Base-by-base conservation (phyloP, 2,329 filamentous ascomycete genomes). In the Gyromitra esculenta region DNA sequence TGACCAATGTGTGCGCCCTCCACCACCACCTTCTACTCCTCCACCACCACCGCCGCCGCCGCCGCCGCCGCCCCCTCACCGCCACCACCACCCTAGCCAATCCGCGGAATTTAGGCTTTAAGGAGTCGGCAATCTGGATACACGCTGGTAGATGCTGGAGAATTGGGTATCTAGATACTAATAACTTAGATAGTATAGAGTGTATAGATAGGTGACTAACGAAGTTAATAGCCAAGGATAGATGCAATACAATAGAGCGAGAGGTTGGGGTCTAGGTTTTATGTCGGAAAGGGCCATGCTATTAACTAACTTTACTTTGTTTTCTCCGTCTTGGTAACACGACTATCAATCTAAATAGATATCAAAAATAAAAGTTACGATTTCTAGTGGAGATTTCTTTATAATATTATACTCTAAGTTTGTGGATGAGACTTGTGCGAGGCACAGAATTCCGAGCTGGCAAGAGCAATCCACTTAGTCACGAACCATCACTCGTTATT, bases 11-110 rank as follows among this genome's bases (percentile, higher is more conserved):
- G 31, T 11, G 5, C n/a, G 59, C 7, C 43, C 70, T 21, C 43
- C 71, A 1, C 43, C 25, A 43, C 21, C 60, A 18, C 60, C 31
- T 5, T 13, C 69, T 5, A n/a, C 52, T 0, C 45, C 70, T 5
- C 43, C 70, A 2, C 52, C 60, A 15, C 60, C 62, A 1, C 41
- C 41, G 0, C 41, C 70, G 0, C 63, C 71, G 1, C 63, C 71
- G 1, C 63, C 71, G 0, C 50, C 70, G 0, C 59, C 59, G 0
- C 50, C 62, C 0, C 62, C 70, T 0, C 60, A 0, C 50, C 69
- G 1, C 60, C 68, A 0, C 69, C 60, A 0, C 60, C 69, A 6
- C 69, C 69, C 70, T 31, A 25, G 9, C 13, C 1, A 37, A 7
- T 57, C 54, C 11, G 31, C 37, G 11, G 1, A 57, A 15, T 15